Conservation (phyloP, 2,329 filamentous ascomycete species). For the Rhynchosporium agropyri region DNA sequence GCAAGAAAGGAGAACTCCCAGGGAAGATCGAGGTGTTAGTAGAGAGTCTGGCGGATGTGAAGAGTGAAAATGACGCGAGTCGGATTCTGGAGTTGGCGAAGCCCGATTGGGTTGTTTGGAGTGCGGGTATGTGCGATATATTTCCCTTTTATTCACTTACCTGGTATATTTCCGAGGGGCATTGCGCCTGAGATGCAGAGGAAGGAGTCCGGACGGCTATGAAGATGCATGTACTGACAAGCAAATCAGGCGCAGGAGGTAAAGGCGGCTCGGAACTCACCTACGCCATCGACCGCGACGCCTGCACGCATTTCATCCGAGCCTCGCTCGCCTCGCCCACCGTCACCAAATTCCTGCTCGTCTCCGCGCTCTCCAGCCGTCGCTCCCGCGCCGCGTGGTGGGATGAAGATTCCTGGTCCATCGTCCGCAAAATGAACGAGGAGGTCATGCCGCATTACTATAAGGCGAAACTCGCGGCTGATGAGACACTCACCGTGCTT, state of each 20-base stretch:
- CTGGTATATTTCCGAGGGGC: neutral
- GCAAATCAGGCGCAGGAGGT: constrained; percentile 55
- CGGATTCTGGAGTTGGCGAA: constrained; percentile 62
- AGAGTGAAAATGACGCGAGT: constrained; percentile 62
- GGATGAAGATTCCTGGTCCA: constrained; percentile 51
- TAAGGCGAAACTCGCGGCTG: constrained; percentile 62
- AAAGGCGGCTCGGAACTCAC: constrained; percentile 61
- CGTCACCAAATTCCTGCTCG: constrained; percentile 64
- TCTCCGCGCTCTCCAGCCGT: constrained; percentile 63
- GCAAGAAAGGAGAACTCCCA: constrained; percentile 45
- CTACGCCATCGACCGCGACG: constrained; percentile 63
- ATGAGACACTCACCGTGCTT: constrained; percentile 57
- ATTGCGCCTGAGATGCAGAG: neutral
- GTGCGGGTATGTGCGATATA: constrained; percentile 55
- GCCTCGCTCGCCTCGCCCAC: constrained; percentile 57
- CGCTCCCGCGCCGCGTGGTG: constrained; percentile 58
- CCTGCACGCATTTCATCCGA: constrained; percentile 63
- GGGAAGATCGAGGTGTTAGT: constrained; percentile 71
- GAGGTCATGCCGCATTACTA: constrained; percentile 56
- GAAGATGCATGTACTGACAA: neutral
- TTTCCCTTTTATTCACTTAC: neutral
- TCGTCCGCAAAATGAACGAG: constrained; percentile 45
- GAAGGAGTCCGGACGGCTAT: neutral
- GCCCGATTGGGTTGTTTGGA: constrained; percentile 70
- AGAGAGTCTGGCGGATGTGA: constrained; percentile 71